Evolutionary conservation across 116 monocot species (phyloP).

Genomic region (Cymodocea nodosa): DNA sequence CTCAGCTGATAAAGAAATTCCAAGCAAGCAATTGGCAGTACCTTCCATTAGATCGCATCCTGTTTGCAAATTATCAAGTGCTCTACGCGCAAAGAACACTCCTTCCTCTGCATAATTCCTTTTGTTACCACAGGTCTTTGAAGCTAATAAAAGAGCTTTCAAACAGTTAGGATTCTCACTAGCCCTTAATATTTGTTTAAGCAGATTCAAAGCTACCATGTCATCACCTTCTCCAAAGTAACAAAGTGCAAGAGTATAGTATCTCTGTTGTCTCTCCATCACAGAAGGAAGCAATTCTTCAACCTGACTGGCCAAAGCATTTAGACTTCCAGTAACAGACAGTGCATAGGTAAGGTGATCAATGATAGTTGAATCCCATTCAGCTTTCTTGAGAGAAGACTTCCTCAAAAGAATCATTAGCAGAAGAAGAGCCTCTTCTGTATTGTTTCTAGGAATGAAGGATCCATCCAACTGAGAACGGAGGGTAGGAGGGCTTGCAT

Average conservation of each 20-base stretch:
- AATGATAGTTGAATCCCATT: slow-evolving; percentile 72
- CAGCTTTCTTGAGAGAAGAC: slow-evolving; percentile 32
- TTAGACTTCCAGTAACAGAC: slow-evolving; percentile 57
- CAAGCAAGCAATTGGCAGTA: slow-evolving; percentile 53
- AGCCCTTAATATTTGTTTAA: slow-evolving; percentile 48
- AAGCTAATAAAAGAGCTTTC: slow-evolving; percentile 67
- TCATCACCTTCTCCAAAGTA: slow-evolving; percentile 62
- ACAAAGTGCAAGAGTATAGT: slow-evolving; percentile 71
- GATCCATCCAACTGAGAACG: slow-evolving; percentile 56
- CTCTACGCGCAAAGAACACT: slow-evolving; percentile 50
- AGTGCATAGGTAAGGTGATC: slow-evolving; percentile 79
- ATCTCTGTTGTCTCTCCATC: slow-evolving; percentile 49
- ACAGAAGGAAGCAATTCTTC: slow-evolving; percentile 72
- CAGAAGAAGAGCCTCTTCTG: slow-evolving; percentile 87
- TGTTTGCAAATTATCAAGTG: slow-evolving; percentile 23
- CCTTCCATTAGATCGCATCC: slow-evolving; percentile 30
- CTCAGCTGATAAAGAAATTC: slow-evolving; percentile 55
- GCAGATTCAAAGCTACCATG: slow-evolving; percentile 53
- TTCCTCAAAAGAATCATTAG: slow-evolving; percentile 79
- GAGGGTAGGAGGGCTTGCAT: slow-evolving; percentile 60
- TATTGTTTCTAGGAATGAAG: slow-evolving; percentile 67
- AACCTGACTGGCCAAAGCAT: slow-evolving; percentile 37
- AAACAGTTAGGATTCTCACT: slow-evolving; percentile 52
- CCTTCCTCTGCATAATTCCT: slow-evolving; percentile 42
- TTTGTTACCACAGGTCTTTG: slow-evolving; percentile 57